Conservation (phyloP, 1,284 basidiomycete species). For the Ceratorhiza oryzae-sativae region DNA sequence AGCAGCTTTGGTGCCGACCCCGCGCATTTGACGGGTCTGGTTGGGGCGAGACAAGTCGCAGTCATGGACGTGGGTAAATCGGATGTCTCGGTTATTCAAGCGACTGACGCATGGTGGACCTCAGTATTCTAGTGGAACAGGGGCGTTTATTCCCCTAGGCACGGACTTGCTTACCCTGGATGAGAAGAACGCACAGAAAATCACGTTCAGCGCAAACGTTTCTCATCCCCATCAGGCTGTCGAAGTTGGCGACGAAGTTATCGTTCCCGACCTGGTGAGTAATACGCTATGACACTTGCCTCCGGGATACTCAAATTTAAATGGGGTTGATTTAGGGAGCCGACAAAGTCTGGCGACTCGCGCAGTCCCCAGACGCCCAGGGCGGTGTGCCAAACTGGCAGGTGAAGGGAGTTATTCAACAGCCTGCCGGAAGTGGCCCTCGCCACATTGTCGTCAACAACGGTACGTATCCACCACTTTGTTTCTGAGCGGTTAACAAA, state of each 20-base stretch:
- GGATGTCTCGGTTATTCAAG: not conserved
- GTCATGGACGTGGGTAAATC: slow-evolving; percentile 26
- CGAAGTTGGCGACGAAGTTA: slow-evolving; percentile 18
- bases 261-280: slow-evolving; percentile 37
- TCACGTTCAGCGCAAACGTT: slow-evolving; percentile 13
- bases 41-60: slow-evolving; percentile 13
- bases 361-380: slow-evolving; percentile 46
- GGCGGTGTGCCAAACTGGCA: slow-evolving; percentile 52
- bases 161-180: slow-evolving; percentile 9
- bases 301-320: not conserved
- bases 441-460: slow-evolving; percentile 64
- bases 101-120: not conserved
- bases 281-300: not conserved
- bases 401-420: slow-evolving; percentile 67
- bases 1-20: slow-evolving; percentile 33
- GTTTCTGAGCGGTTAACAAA: slow-evolving; percentile 8
- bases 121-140: slow-evolving; percentile 33
- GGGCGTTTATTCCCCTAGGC: slow-evolving; percentile 27
- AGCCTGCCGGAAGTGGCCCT: slow-evolving; percentile 69
- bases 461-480: slow-evolving; percentile 41
- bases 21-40: slow-evolving; percentile 7
- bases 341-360: slow-evolving; percentile 46
- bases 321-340: slow-evolving; percentile 38
- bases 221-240: slow-evolving; percentile 38
- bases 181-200: slow-evolving; percentile 7